phyloP scores from a whole-genome alignment of 257 asterid genomes.

The Penstemon newberryi region DNA sequence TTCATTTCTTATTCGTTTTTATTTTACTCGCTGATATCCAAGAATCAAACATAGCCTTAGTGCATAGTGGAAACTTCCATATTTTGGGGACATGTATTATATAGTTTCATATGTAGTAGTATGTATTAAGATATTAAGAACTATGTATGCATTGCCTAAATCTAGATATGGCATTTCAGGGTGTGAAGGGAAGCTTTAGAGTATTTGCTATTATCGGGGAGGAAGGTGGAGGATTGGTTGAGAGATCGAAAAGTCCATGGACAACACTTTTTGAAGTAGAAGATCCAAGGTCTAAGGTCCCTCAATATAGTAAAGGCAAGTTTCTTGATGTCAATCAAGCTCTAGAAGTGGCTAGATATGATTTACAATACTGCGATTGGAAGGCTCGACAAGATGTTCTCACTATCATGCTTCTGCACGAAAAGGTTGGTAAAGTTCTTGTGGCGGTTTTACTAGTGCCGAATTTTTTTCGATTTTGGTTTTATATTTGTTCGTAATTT shows the following conservation, averaged over 20 bases:
- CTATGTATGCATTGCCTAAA: not conserved
- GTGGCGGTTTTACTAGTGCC: not conserved
- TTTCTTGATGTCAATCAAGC: slow-evolving; percentile 78
- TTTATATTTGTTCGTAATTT: too few species aligned
- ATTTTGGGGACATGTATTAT: too few species aligned
- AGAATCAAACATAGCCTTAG: too few species aligned
- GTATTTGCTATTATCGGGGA: slow-evolving; percentile 80
- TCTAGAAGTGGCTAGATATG: slow-evolving; percentile 83
- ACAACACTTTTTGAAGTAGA: slow-evolving; percentile 73
- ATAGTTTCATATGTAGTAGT: not conserved
- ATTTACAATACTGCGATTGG: slow-evolving; percentile 94
- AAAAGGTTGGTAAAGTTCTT: slow-evolving; percentile 54
- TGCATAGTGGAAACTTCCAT: too few species aligned
- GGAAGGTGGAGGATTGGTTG: slow-evolving; percentile 47
- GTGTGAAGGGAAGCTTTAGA: slow-evolving; percentile 59
- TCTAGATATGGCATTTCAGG: slow-evolving; percentile 38
- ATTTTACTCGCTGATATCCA: too few species aligned
- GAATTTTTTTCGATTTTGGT: too few species aligned
- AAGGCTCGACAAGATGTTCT: slow-evolving; percentile 95
- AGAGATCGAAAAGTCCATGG: slow-evolving; percentile 63
- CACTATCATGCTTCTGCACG: slow-evolving; percentile 87
- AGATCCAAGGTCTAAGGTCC: slow-evolving; percentile 85
- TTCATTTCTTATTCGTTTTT: too few species aligned
- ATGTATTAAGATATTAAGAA: not conserved
- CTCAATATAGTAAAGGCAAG: slow-evolving; percentile 64